Evolutionary conservation across 208 protist species (phyloP), one percentile per base, ranked within the genome.

Genomic region (Vickermania ingenoplastis): DNA sequence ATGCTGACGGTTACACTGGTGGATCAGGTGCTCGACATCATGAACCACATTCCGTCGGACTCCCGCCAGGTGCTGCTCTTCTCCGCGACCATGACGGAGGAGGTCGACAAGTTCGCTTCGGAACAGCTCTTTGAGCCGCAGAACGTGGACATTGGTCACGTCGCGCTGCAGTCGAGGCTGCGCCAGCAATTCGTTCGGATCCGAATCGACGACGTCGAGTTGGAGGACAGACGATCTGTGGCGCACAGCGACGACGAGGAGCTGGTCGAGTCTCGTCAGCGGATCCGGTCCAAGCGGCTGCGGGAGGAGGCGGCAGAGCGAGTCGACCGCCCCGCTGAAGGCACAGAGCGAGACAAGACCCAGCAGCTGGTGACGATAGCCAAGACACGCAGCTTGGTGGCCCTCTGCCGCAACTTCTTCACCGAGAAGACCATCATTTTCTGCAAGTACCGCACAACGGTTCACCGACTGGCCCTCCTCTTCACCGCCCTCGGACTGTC

Each of bases 1-100:
- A 97, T 99, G 97, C 85, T 99, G 30, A 98, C 98, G 63, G 97
- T 98, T 82, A 97, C 92, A 29, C 97, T 99, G 61, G 86, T 95
- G 57, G 96, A 97, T 31, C 97, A 99, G 77, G 97, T 99, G 51
- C 73, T 95, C 28, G 79, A 93, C 53, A 97, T 99, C 56, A 75
- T 99, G n/a, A 73, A 97, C 25, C 81, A 71, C 60, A 59, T 92
- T 2, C 86, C 86, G 0, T 76, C 79, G 55, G 85, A 91, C 52
- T 84, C 75, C 36, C 73, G 82, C 13, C 90, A 96, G 73, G 71
- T 91, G 53, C 67, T 92, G 31, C 77, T 96, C 68, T 92, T 96
- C 68, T 91, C 81, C 4, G 87, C 90, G 26, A 96, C 90, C 29
- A 94, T 96, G 87, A 94, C 87, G 4, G 65, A 63, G 21, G 87